Base-by-base conservation (phyloP, 176 grass and related monocot genomes). In the Ensete ventricosum region DNA sequence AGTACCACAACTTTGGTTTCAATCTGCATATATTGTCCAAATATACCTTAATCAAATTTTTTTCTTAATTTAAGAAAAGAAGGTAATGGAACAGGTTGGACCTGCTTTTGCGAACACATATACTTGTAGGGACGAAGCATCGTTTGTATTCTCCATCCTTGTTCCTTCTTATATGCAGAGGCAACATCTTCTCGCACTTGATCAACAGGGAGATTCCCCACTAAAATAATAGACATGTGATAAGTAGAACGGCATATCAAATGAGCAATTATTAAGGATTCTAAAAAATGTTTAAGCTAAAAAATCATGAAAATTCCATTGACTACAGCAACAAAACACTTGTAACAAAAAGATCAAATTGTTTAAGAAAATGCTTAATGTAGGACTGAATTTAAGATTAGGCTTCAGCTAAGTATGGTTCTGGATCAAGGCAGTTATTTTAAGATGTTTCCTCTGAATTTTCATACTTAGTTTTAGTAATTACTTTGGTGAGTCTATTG, bases 121-220 rank as follows among this genome's bases (percentile, higher is more conserved):
- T 85, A 78, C 69, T 75, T 85, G 77, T 85, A 89, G 51, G 55
- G 55, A 16, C 52, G 54, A 52, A 89, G 81, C 87, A 83, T 85
- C n/a, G 55, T 52, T 81, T 74, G 67, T 49, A 77, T 79, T 71
- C 73, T 55, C 76, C 74, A 78, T 74, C 83, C 74, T 4, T 85
- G 51, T 23, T 89, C 69, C 54, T 85, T 83, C 59, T 70, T 84
- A 0, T 86, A 83, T 78, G 87, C 81, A 26, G 50, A 29, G 17
- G 80, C 87, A 85, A 86, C 64, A 50, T 89, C 83, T 69, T 70
- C 67, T 64, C 77, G 76, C 70, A 86, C 78, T 78, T 81, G 60
- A 81, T 85, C 73, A 65, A 89, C 74, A 26, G 81, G 81, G 50
- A 89, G 75, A 75, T 89, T 89, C 14, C 87, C 87, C 83, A 86